Conservation (phyloP, 164 flowering plant species). For the Pachysandra terminalis region DNA sequence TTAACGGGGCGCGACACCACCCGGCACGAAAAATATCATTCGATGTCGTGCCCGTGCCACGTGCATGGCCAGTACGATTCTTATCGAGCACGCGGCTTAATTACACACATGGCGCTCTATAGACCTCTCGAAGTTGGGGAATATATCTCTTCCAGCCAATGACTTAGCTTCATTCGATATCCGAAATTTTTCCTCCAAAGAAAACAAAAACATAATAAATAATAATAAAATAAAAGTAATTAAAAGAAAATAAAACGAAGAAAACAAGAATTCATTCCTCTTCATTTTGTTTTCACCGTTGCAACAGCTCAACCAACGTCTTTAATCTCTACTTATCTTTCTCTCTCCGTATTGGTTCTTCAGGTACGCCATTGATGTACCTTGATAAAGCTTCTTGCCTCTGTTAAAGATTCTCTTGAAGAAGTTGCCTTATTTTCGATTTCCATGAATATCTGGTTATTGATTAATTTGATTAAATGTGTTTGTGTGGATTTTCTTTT, state of each 20-base stretch:
- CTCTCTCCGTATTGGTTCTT: background rate
- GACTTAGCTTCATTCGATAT: conserved; percentile 27
- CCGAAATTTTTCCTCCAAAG: background rate
- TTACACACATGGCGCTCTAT: conserved; percentile 9
- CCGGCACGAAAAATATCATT: too few species aligned
- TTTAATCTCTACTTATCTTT: conserved; percentile 13
- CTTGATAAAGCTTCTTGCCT: background rate
- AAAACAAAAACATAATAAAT: too few species aligned
- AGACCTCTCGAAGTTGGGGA: conserved; percentile 33
- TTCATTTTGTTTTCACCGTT: background rate
- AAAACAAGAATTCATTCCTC: background rate
- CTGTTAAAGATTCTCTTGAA: background rate
- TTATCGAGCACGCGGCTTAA: too few species aligned
- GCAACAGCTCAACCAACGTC: background rate
- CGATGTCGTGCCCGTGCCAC: too few species aligned
- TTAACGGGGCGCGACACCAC: too few species aligned
- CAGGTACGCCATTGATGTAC: conserved; percentile 11
- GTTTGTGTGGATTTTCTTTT: background rate
- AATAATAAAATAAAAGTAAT: background rate
- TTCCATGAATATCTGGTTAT: background rate
- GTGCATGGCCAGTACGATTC: too few species aligned
- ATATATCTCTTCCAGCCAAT: conserved; percentile 43
- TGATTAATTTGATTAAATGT: background rate
- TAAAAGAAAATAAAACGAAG: background rate
- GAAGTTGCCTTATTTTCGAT: background rate